Base-by-base conservation (phyloP, 495 filamentous ascomycete genomes). In the Neurospora sp. region DNA sequence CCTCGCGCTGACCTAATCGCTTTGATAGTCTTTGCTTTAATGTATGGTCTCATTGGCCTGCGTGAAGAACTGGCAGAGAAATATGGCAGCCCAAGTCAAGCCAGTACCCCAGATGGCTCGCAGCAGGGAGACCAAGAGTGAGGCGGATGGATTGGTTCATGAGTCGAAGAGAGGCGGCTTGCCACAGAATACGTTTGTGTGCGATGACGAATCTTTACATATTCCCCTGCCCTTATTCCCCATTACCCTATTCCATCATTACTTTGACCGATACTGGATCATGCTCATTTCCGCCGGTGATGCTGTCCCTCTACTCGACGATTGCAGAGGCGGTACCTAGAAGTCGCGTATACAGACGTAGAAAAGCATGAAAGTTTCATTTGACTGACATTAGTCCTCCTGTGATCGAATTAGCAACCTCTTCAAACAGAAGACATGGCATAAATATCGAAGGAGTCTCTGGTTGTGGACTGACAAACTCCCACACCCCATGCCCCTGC, bases 1-100 rank as follows among this genome's bases (percentile, higher is more conserved):
- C 12, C 3, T 66, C 14, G 11, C 1, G 12, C 53, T 66, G 27
- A 66, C 53, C 27, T 1, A 66, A 66, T 9, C 12, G 18, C 8
- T 12, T 61, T 72, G 18, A 35, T 35, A 87, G 85, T 82, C 10
- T 84, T 85, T 71, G 72, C 79, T 3, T 78, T 84, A 70, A 75
- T 83, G 70, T 83, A 86, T 72, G 83, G 82, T 37, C 76, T 87
- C 61, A 78, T 79, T 46, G 80, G 79, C 53, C 79, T 87, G 77
- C 83, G 84, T 37, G 84, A 87, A 74, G 74, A 73, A 38, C 70
- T 84, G 18, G 82, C 77, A 20, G 73, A 78, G 69, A 78, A 73
- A 70, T 70, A 61, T 18, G 61, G 48, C 71, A 42, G 22, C 35
- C 44, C 72, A 38, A 40, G 70, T 53, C 72, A 74, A 44, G 53